phyloP scores from a whole-genome alignment of 202 grass and related monocot genomes.

The Alloteropsis angusta region DNA sequence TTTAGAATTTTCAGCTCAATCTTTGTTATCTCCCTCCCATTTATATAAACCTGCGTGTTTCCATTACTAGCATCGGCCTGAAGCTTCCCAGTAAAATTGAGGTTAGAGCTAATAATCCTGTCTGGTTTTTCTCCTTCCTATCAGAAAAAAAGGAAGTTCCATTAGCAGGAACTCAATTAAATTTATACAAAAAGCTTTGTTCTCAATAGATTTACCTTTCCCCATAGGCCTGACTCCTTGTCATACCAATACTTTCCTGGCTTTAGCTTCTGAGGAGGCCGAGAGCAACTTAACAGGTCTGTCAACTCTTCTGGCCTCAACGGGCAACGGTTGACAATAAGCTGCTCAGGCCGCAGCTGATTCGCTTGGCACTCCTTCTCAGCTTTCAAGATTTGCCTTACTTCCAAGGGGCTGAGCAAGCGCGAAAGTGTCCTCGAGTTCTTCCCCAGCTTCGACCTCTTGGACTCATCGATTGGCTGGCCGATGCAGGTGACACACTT shows the following conservation, averaged over 20 bases:
- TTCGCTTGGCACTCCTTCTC: conserved; percentile 95
- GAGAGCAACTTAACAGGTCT: conserved; percentile 65
- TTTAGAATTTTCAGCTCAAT: conserved; percentile 58
- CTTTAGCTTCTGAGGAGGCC: conserved; percentile 82
- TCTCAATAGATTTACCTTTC: conserved; percentile 47
- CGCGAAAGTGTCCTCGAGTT: conserved; percentile 54
- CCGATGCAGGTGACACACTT: conserved; percentile 84
- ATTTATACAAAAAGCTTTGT: not conserved
- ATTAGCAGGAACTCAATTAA: conserved; percentile 14
- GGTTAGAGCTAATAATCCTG: conserved; percentile 74
- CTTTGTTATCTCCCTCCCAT: conserved; percentile 85
- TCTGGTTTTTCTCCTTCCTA: conserved; percentile 89
- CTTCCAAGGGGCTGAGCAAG: conserved; percentile 76
- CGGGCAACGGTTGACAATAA: conserved; percentile 66
- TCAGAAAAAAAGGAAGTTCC: not conserved
- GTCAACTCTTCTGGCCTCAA: conserved; percentile 73
- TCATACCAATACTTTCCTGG: conserved; percentile 97
- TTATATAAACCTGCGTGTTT: conserved; percentile 83
- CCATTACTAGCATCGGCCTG: conserved; percentile 74
- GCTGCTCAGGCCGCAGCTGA: conserved; percentile 78
- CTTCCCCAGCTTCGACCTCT: conserved; percentile 81
- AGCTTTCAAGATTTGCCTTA: conserved; percentile 90
- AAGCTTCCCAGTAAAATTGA: conserved; percentile 89
- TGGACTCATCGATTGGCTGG: conserved; percentile 66
- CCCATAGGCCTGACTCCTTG: conserved; percentile 94